Evolutionary conservation across 2,329 filamentous ascomycete species (phyloP), one percentile per base, ranked within the genome.

Genomic region (Fusarium armeniacum): DNA sequence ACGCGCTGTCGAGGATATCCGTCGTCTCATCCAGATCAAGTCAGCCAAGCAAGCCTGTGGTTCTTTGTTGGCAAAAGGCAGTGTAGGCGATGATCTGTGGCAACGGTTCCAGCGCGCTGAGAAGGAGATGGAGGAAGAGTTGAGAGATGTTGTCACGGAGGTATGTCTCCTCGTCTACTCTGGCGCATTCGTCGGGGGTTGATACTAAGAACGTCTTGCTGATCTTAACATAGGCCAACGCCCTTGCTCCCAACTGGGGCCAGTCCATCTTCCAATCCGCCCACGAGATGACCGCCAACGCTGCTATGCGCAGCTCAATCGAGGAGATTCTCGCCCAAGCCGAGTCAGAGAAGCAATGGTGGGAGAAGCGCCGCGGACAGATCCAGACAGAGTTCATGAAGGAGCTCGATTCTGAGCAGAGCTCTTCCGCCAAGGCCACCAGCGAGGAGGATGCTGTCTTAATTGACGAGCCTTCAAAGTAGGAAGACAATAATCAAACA

Each of bases 101-200:
- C 93, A 98, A 83, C 87, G 95, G 40, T 97, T 98, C 80, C 82
- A 90, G 81, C 88, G 93, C 52, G 96, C 95, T 1, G 96, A 99
- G 87, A 94, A 97, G 83, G 96, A 99, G 82, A 97, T 98, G 85
- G 94, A 99, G 82, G 93, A 94, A 72, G 96, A 99, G 82, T 85
- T 99, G 66, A 89, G 93, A 75, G 96, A 99, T 81, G 95, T 98
- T 26, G 94, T 98, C 35, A 88, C 90, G 74, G 95, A 98, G 90
- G 94, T 97, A 80, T 63, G 24, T 18, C 12, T 10, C 13, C 16
- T 49, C 33, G 12, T 16, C 15, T 30, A 35, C 30, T 35, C 24
- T 26, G 50, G 30, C n/a, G 40, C 32, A 45, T 49, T 32, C 12
- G 11, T n/a, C 32, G 3, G 15, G 15, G 47, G 22, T 35, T 18